Base-by-base conservation (phyloP, 2,329 filamentous ascomycete genomes). In the Sclerotiophoma versabilis region DNA sequence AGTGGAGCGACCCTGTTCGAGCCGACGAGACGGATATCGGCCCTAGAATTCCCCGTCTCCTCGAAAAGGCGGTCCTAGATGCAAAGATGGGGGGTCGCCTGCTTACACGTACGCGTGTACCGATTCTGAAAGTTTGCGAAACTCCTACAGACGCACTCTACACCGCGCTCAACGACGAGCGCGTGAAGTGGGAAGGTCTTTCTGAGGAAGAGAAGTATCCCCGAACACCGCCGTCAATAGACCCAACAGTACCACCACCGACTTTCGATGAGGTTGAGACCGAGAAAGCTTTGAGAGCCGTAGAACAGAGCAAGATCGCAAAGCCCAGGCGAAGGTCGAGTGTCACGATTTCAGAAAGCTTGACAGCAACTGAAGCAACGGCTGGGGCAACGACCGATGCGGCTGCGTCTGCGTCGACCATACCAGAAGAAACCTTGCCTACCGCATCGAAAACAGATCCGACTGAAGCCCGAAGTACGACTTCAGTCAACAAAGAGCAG, bases 101-200 rank as follows among this genome's bases (percentile, higher is more conserved):
- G 3, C 80, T 96, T 2, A 90, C 89, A 2, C 85, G 87, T 48
- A 95, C 92, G 1, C 83, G 92, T 57, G 89, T 96, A 3, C 91
- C 92, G 0, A 96, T 96, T 61, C 88, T 96, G 71, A 95, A 96
- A 70, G 81, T 96, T 14, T 96, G 92, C 66, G 83, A 93, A 70
- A 83, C 78, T 34, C 92, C 92, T 2, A 81, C 84, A 0, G 74
- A 81, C 2, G 79, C 83, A 51, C 79, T 96, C 1, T 83, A 83
- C 12, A 70, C 77, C 9, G 85, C 84, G 50, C 80, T 96, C 5
- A 68, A 84, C 4, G 81, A 86, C 27, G 88, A 89, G 64, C 84
- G 90, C 6, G 75, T 79, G 36, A 91, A 87, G 66, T 93, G 90
- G 89, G 90, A 93, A 59, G 81, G 75, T 80, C 37, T 79, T 76